Conservation (phyloP, 108 stramenopile species). For the Skeletonema tropicum region DNA sequence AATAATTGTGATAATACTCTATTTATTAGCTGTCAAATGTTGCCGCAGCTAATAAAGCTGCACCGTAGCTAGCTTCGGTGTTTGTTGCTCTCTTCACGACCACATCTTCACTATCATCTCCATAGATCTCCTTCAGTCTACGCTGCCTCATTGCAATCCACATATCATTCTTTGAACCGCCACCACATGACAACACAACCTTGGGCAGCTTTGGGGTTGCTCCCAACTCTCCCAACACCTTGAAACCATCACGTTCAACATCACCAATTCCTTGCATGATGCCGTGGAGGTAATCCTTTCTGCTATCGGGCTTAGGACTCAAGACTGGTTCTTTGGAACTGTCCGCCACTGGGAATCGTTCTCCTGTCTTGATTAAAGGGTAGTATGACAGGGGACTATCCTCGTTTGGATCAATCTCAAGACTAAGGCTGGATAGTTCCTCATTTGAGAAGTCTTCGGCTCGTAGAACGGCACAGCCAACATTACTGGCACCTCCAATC, state of each 20-base stretch:
- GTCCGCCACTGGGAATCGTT: constrained; percentile 91
- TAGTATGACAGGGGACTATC: constrained; percentile 82
- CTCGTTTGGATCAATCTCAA: constrained; percentile 67
- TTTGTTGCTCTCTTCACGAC: constrained; percentile 69
- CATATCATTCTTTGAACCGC: constrained; percentile 83
- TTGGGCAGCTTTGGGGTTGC: constrained; percentile 67
- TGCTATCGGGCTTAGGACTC: constrained; percentile 64
- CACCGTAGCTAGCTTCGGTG: constrained; percentile 90
- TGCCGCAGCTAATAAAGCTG: constrained; percentile 87
- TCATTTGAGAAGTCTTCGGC: constrained; percentile 76
- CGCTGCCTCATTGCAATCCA: constrained; percentile 85
- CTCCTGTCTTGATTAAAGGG: constrained; percentile 83
- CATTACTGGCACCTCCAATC: constrained; percentile 92
- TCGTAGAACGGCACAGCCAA: constrained; percentile 89
- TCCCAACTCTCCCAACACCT: constrained; percentile 80
- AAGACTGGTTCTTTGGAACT: constrained; percentile 73
- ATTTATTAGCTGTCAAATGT: background rate
- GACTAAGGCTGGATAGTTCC: constrained; percentile 66
- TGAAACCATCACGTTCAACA: constrained; percentile 82
- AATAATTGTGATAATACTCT: background rate
- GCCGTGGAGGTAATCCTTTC: constrained; percentile 80
- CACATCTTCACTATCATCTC: constrained; percentile 35
- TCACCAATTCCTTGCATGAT: constrained; percentile 80
- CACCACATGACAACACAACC: constrained; percentile 79
- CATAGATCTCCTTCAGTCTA: constrained; percentile 53